Base-by-base conservation (phyloP, 2,329 filamentous ascomycete genomes). In the Pyrenophora graminea region DNA sequence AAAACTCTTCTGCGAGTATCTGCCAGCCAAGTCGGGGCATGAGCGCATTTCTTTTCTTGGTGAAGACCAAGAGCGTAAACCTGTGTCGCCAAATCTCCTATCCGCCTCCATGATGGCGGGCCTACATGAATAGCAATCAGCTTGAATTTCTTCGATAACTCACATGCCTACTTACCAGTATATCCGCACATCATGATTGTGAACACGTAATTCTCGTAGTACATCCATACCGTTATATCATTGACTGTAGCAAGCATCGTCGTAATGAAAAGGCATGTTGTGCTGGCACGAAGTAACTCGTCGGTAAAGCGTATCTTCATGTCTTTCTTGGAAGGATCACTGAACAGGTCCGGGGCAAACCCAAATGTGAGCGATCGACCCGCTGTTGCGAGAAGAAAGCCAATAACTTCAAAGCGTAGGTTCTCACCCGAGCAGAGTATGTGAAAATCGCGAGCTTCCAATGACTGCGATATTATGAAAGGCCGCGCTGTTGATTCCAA, bases 351-450 rank as follows among this genome's bases (percentile, higher is more conserved):
- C 3, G 58, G 53, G 5, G 49, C 58, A 12, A 64, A 58, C 1
- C 63, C 68, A 32, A 68, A 71, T 0, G 61, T 58, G 1, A 69
- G 45, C 8, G 67, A 62, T 45, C 72, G 36, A 36, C 73, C 75
- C 2, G 76, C 74, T 4, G 71, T 65, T 21, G 72, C 64, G 32
- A 74, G 67, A 4, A 77, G 51, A 9, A 71, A 62, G 0, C 71
- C 75, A 9, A 77, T 63, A 4, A 70, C 70, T 31, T 77, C 75
- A 4, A 77, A 56, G 1, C 75, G 71, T 31, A 76, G 54, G 15
- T 69, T 66, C 12, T 65, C 57, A 0, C 74, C 74, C 0, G 73
- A 76, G 46, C 69, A 76, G 1, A 75, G 50, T 13, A 62, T 63
- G 48, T 74, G 68, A 38, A 78, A 77, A 8, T 72, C 66, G 12